These are phyloP conservation scores for Thozetella sp. DNA, from an alignment of 495 filamentous ascomycete species.

Conservation along the genomic window DNA sequence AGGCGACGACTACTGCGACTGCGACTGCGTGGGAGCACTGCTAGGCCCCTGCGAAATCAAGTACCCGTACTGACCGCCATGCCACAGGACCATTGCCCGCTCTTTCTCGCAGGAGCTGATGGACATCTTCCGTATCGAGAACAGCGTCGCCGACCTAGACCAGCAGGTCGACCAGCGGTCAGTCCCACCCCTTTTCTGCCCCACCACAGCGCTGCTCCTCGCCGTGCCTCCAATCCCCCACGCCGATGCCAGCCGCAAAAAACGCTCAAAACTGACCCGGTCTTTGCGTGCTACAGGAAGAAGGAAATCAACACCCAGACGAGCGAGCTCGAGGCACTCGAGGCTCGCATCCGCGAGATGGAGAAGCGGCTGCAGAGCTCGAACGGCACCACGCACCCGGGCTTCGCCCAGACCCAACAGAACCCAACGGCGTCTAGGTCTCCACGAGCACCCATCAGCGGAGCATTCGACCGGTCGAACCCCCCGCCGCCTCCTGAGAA, in stretches of 20 bases:
- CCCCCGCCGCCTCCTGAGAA: constrained; percentile 17
- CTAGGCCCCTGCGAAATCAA: background rate
- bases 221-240: background rate
- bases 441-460: constrained; percentile 27
- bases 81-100: constrained; percentile 76
- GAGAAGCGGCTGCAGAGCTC: constrained; percentile 72
- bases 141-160: constrained; percentile 74
- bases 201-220: constrained; percentile 2
- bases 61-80: background rate
- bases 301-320: constrained; percentile 71
- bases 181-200: constrained; percentile 30
- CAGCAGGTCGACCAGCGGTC: constrained; percentile 85
- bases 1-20: no score
- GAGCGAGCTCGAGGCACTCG: constrained; percentile 82
- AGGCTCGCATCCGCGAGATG: constrained; percentile 80
- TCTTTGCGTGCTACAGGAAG: constrained; percentile 50
- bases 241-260: constrained; percentile 3
- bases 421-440: constrained; percentile 22
- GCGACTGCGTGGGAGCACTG: no score
- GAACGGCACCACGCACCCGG: background rate
- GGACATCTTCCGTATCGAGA: constrained; percentile 85
- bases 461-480: constrained; percentile 24
- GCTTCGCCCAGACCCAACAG: background rate
- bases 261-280: constrained; percentile 10
- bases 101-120: constrained; percentile 86